Base-by-base conservation (phyloP, 2,329 filamentous ascomycete genomes). In the Colletotrichum sp. region DNA sequence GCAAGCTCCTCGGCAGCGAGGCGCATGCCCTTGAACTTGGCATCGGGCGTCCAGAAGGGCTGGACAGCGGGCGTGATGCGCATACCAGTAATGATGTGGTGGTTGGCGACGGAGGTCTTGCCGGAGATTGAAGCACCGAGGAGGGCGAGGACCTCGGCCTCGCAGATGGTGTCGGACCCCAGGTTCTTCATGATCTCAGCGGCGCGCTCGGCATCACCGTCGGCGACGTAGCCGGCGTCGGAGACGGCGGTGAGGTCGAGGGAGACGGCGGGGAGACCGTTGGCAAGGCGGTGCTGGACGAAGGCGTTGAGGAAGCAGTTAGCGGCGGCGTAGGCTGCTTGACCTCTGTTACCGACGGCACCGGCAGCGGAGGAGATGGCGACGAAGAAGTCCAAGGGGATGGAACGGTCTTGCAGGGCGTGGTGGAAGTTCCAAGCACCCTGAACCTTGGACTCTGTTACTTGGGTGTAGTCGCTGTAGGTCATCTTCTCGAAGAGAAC, bases 401-500 rank as follows among this genome's bases (percentile, higher is more conserved):
- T 56, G 10, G 74, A 62, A 1, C 81, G 78, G 36, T 81, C 79
- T 26, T 81, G 76, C 3, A 90, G 83, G 2, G 85, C 85, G 18
- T 86, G 82, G 79, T 91, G 89, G 67, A 91, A 84, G 79, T 91
- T 91, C 86, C 87, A 89, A 3, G 87, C 88, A 8, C 88, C 89
- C 8, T 86, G 82, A 0, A 90, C 87, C 80, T 91, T 92, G 77
- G 88, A 87, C 58, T 86, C 83, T 52, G 89, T 85, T 48, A 89
- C 88, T 4, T 83, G 81, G 12, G 82, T 83, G 77, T 88, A 92
- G 32, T 90, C 85, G 1, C 85, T 80, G 76, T 85, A 85, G 0
- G 84, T 85, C 89, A 91, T 91, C 69, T 89, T 89, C 79, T 90
- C 88, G 64, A 87, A 89, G 0, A 90, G 81, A 6, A 88, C 85